Evolutionary conservation across 352 stramenopile genomes (phyloP).

Genomic region (Phytopythium litorale): DNA sequence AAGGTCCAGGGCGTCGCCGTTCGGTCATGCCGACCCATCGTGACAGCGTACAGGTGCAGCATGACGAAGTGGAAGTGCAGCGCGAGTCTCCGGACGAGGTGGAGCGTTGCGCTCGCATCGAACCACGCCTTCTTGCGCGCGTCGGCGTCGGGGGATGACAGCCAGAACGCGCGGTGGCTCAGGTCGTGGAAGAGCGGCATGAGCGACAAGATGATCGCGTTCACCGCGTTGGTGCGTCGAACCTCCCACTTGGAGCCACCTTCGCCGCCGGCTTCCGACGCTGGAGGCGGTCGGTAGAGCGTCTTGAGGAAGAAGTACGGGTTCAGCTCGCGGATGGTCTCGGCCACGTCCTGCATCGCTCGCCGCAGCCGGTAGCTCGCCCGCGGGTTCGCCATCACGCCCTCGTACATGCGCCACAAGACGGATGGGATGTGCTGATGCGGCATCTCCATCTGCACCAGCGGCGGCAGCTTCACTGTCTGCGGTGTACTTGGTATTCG

Average conservation of each 20-base stretch:
- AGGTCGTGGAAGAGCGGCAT: conserved; percentile 18
- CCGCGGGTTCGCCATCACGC: conserved; percentile 2
- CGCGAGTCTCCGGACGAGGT: conserved; percentile 17
- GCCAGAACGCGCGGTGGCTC: conserved; percentile 14
- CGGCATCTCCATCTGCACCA: conserved; percentile 12
- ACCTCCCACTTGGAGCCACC: conserved; percentile 14
- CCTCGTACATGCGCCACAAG: conserved; percentile 32
- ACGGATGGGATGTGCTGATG: conserved; percentile 36
- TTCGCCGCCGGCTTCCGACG: neutral
- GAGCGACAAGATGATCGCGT: conserved; percentile 19
- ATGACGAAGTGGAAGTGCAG: conserved; percentile 42
- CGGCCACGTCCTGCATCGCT: conserved; percentile 29
- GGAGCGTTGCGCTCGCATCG: conserved; percentile 19
- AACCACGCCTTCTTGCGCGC: conserved; percentile 22
- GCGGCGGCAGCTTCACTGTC: neutral
- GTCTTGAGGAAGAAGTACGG: conserved; percentile 41
- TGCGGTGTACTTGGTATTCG: neutral
- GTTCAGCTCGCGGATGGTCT: conserved; percentile 21
- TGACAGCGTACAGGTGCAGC: conserved; percentile 39
- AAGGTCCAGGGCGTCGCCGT: neutral
- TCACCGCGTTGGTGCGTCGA: conserved; percentile 15
- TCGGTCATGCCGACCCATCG: conserved; percentile 26
- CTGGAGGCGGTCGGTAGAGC: conserved; percentile 33
- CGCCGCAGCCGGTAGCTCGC: conserved; percentile 16
- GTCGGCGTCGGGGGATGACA: conserved; percentile 13